Evolutionary conservation across 2,329 filamentous ascomycete species (phyloP), one percentile per base, ranked within the genome.

Genomic region (Keithomyces neogunnii): DNA sequence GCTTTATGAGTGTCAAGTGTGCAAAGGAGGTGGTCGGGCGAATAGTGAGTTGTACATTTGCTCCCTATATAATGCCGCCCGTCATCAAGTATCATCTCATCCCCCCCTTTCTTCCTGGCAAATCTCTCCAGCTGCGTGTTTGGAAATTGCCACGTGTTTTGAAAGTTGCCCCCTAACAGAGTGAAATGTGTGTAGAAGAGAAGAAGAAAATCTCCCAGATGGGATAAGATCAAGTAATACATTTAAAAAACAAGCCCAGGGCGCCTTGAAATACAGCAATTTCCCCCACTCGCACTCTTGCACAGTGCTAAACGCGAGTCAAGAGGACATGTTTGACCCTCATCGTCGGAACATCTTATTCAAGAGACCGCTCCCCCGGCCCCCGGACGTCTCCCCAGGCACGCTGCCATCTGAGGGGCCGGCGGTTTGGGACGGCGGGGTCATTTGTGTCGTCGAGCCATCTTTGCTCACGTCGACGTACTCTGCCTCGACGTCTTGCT

Each of bases 341-440:
- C 55, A 53, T 50, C 64, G 61, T 48, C 66, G 59, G 44, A 69
- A 68, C 55, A 69, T 64, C 59, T 69, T 69, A 40, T 62, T 66
- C 26, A 70, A 59, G 47, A 69, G 53, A 28, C 62, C 60, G 13
- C 62, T 62, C 30, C 65, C 61, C 13, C 57, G 56, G 40, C 60
- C 57, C 26, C 59, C 53, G 51, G 51, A 44, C 40, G 58, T 59
- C 31, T 60, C 60, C 28, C 46, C 42, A 8, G 50, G 44, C 45
- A 31, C 59, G 57, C 35, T 58, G 55, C 6, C 51, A 11, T 45
- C 48, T 8, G 26, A 28, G 10, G 26, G 30, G 9, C 3, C 36
- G 33, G 39, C 13, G 42, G 19, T 13, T 19, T 38, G 33, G 26
- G 40, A 5, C 5, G 10, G 2, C 8, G 48, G 36, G 5, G n/a